Evolutionary conservation across 2,329 filamentous ascomycete species (phyloP).

Genomic region (Penicillium corylophilum): DNA sequence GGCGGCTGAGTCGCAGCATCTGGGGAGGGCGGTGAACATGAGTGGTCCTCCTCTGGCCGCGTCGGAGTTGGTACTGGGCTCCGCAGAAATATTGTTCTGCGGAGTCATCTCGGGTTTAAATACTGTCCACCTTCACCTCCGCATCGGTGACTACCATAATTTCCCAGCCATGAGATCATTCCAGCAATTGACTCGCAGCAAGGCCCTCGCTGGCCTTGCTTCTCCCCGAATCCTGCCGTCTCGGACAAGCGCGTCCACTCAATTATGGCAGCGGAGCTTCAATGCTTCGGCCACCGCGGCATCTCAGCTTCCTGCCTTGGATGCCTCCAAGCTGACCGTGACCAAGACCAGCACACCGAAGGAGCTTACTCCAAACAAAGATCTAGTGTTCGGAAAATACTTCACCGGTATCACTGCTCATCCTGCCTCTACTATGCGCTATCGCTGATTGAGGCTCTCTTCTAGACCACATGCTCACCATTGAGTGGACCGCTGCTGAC

Average conservation of each 20-base stretch:
- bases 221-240: constrained; percentile 22
- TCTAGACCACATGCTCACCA: constrained; percentile 91
- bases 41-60: constrained; percentile 4
- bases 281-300: constrained; percentile 37
- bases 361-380: constrained; percentile 68
- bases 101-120: constrained; percentile 28
- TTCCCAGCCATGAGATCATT: constrained; percentile 33
- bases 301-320: constrained; percentile 61
- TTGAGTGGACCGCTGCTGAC: constrained; percentile 84
- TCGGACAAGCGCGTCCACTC: constrained; percentile 27
- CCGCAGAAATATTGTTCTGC: constrained; percentile 21
- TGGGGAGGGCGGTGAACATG: constrained; percentile 13
- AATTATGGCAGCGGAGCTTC: constrained; percentile 52
- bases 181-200: constrained; percentile 36
- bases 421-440: not conserved
- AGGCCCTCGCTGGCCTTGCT: constrained; percentile 27
- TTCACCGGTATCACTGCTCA: constrained; percentile 69
- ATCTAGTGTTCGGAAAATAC: constrained; percentile 83
- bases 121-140: constrained; percentile 8
- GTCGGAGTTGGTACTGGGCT: constrained; percentile 30
- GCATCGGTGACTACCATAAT: constrained; percentile 3
- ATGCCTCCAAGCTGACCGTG: constrained; percentile 73
- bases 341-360: constrained; percentile 75
- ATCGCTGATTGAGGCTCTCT: constrained; percentile 18
- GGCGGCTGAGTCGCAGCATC: constrained; percentile 9